Evolutionary conservation across 257 asterid genomes (phyloP).

Genomic region (Coffea eugenioides): DNA sequence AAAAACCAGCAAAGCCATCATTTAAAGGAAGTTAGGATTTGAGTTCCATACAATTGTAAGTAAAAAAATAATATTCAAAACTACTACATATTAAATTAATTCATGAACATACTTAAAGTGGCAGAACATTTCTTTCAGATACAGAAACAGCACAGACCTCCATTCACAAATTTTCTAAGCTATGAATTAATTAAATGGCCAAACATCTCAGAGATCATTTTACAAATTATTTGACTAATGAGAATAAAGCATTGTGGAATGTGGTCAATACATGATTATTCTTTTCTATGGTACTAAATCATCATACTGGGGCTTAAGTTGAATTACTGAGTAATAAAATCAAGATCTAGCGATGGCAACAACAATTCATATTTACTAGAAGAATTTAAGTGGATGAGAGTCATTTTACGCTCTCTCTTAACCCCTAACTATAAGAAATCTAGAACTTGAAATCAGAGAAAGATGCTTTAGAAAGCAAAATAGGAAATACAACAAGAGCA

Average conservation of each 20-base stretch:
- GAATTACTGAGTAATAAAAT: background rate
- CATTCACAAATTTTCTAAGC: background rate
- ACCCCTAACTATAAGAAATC: too few relatives aligned
- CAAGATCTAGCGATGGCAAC: background rate
- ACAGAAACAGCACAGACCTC: background rate
- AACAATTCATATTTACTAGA: background rate
- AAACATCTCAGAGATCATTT: background rate
- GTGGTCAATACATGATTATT: background rate
- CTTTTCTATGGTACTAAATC: background rate
- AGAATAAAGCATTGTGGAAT: background rate
- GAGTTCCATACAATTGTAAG: background rate
- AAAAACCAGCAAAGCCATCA: background rate
- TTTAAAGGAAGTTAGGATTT: background rate
- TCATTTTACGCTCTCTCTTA: background rate
- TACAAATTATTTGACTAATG: background rate
- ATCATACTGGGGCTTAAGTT: background rate
- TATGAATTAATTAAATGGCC: conserved; percentile 1
- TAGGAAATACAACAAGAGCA: background rate
- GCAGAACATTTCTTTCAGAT: background rate
- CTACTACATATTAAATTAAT: background rate
- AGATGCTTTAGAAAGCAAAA: too few relatives aligned
- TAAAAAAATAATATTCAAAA: background rate
- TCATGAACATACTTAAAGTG: background rate
- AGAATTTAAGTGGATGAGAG: background rate
- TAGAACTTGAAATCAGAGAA: too few relatives aligned